Evolutionary conservation across 2,329 filamentous ascomycete species (phyloP), one percentile per base, ranked within the genome.

Genomic region (Neoascochyta sp.): DNA sequence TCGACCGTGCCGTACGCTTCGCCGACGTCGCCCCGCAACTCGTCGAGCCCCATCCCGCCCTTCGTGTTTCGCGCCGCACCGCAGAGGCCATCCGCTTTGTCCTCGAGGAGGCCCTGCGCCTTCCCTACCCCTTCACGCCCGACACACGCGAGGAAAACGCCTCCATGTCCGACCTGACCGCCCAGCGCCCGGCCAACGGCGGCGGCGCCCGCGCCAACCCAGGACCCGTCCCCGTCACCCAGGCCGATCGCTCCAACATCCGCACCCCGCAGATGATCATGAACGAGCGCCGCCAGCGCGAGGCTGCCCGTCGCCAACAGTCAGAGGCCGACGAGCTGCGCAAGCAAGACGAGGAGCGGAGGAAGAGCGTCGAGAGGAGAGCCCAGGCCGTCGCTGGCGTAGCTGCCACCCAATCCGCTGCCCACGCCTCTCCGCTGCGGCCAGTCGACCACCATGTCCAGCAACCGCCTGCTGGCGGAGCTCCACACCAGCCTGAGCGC

Each of bases 51-150:
- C 75, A 60, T 66, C 76, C 67, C 60, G 76, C 76, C 62, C 75
- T 63, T 52, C 80, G 78, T 53, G 81, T 95, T 62, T 95, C 88
- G 26, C 82, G 79, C 50, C 80, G 85, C 45, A 95, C 87, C 25
- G 85, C 86, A 44, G 86, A 84, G 62, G 90, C 92, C 20, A 89
- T 98, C 59, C 81, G 94, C 51, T 96, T 85, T 70, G 80, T 88
- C 20, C 78, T 96, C 34, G 89, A 96, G 70, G 87, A 93, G 69
- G 87, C 86, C 20, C 75, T 96, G 47, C 83, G 89, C 47, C 77
- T 82, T 25, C 88, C 90, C 2, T 76, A 87, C 46, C 71, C 79
- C 27, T 93, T 96, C 65, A 93, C 88, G 7, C 75, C 84, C 14
- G 88, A 95, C 64, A 68, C 81, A 48, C 75, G 81, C 39, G 92